These are phyloP conservation scores for Beta lomatogona DNA, from an alignment of 179 eudicot genomes.

Conservation along the genomic window DNA sequence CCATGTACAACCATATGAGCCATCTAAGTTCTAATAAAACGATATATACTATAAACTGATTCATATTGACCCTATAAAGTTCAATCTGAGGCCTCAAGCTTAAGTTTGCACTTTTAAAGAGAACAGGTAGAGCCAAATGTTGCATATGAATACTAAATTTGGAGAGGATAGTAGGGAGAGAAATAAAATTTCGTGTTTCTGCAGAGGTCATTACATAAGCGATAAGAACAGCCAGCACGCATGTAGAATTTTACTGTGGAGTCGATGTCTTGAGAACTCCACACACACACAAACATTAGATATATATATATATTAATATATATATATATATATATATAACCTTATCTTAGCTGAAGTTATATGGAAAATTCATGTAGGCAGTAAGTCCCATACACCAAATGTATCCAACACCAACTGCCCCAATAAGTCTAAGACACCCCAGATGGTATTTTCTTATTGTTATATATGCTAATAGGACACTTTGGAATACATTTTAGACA, in stretches of 20 bases:
- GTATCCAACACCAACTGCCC: too few relatives aligned
- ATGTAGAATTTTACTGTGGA: neutral
- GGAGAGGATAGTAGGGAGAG: neutral
- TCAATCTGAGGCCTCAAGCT: neutral
- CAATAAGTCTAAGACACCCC: too few relatives aligned
- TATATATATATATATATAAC: neutral
- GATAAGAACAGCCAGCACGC: neutral
- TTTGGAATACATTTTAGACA: too few relatives aligned
- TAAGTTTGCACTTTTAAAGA: neutral
- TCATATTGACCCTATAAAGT: neutral
- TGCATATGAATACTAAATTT: neutral
- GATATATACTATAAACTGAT: neutral
- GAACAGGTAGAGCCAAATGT: neutral
- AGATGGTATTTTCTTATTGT: too few relatives aligned
- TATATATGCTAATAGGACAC: too few relatives aligned
- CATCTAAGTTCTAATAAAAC: neutral
- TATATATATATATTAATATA: neutral
- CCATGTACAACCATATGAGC: neutral
- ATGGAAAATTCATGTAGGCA: too few relatives aligned
- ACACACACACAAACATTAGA: neutral
- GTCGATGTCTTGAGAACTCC: neutral
- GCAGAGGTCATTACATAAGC: neutral
- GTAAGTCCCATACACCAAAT: too few relatives aligned
- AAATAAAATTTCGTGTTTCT: neutral
- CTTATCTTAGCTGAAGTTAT: neutral